phyloP scores from a whole-genome alignment of 2,329 filamentous ascomycete species.

The Botrytis galanthina region DNA sequence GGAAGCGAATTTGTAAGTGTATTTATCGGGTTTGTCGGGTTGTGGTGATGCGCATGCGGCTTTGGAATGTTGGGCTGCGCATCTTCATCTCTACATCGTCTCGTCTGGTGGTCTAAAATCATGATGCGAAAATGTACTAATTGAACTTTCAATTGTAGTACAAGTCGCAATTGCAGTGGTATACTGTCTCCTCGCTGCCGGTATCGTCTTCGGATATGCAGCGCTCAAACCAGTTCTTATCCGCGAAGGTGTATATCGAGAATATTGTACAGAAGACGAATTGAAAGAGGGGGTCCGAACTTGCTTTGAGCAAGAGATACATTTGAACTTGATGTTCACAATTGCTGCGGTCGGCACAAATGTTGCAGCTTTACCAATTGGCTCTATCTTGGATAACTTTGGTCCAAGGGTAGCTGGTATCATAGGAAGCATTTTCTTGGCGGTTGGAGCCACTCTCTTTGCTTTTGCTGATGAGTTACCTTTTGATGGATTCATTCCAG shows the following conservation, averaged over 20 bases:
- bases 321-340: conserved; percentile 89
- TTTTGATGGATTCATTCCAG: conserved; percentile 72
- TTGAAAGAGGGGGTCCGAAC: conserved; percentile 48
- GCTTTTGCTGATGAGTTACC: conserved; percentile 62
- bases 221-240: conserved; percentile 81
- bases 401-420: conserved; percentile 76
- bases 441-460: conserved; percentile 69
- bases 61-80: not conserved
- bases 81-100: not conserved
- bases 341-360: conserved; percentile 85
- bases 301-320: conserved; percentile 60
- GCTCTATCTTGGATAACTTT: conserved; percentile 78
- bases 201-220: conserved; percentile 80
- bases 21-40: not conserved
- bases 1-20: conserved; percentile 39
- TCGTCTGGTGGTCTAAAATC: not conserved
- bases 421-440: conserved; percentile 66
- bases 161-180: conserved; percentile 68
- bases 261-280: conserved; percentile 58
- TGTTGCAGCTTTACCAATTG: conserved; percentile 79
- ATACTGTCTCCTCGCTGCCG: conserved; percentile 75
- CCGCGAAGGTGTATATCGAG: conserved; percentile 66
- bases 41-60: not conserved
- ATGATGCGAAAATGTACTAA: not conserved
- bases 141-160: conserved; percentile 44